Conservation (phyloP, 2,329 filamentous ascomycete genomes). For the Calonectria pseudoturangicola region DNA sequence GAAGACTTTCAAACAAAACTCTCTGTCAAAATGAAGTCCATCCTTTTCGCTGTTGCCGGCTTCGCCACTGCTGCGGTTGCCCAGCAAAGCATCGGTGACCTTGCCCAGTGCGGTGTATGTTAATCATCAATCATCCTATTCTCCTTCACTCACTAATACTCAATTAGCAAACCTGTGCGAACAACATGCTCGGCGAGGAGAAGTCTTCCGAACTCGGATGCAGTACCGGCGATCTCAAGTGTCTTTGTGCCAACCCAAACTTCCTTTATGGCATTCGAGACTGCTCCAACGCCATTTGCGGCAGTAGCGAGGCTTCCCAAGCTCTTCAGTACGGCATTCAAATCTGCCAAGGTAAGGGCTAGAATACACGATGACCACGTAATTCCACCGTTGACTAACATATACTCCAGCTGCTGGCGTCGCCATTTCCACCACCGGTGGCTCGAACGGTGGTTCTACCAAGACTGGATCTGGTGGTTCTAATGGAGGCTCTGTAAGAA, state of each 20-base stretch:
- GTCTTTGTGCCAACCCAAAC: slow-evolving; percentile 68
- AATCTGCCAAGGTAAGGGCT: slow-evolving; percentile 62
- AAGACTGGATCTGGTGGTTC: slow-evolving; percentile 48
- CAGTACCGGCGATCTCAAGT: slow-evolving; percentile 61
- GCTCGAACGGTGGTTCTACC: slow-evolving; percentile 38
- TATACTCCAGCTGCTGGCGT: slow-evolving; percentile 57
- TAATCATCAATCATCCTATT: neutral
- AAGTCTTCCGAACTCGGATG: slow-evolving; percentile 69
- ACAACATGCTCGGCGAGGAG: slow-evolving; percentile 68
- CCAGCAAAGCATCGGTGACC: slow-evolving; percentile 61
- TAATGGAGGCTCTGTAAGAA: slow-evolving; percentile 27
- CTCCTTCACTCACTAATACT: slow-evolving; percentile 36
- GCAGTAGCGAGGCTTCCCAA: slow-evolving; percentile 57
- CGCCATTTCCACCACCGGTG: slow-evolving; percentile 57
- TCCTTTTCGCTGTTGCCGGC: slow-evolving; percentile 64
- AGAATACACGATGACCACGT: too few relatives aligned
- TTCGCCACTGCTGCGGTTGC: slow-evolving; percentile 64
- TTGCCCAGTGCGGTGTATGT: slow-evolving; percentile 73
- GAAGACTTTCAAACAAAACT: slow-evolving; percentile 44
- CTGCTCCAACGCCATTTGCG: slow-evolving; percentile 68
- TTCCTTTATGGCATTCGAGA: slow-evolving; percentile 71
- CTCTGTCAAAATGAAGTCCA: slow-evolving; percentile 70
- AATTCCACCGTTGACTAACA: neutral
- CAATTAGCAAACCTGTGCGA: slow-evolving; percentile 68
- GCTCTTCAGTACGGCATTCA: slow-evolving; percentile 63